A percentile compares a stretch with the other conserved stretches of the same genome.
These are phyloP conservation scores for Volvariella volvacea DNA, from an alignment of 1,284 basidiomycete species.

Conservation along the genomic window DNA sequence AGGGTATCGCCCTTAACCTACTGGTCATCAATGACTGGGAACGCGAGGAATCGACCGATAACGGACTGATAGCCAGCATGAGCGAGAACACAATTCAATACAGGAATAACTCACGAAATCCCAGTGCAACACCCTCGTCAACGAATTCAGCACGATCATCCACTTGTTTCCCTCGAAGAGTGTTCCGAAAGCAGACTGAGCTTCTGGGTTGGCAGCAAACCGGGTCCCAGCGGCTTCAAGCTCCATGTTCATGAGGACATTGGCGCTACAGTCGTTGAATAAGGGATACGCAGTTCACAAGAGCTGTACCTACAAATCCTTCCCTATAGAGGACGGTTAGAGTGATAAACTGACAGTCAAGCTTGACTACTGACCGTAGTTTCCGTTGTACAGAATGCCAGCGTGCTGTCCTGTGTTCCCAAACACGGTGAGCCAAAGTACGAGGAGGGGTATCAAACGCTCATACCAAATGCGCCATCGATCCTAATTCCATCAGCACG, in stretches of 20 bases:
- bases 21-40: conserved; percentile 54
- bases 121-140: conserved; percentile 55
- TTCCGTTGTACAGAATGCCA: conserved; percentile 57
- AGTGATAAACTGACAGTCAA: neutral
- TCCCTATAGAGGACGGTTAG: conserved; percentile 19
- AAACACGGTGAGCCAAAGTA: too few species aligned
- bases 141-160: conserved; percentile 60
- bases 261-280: conserved; percentile 26
- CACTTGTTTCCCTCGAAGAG: conserved; percentile 50
- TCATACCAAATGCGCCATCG: conserved; percentile 51
- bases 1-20: conserved; percentile 22
- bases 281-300: neutral
- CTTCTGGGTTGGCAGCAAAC: conserved; percentile 33
- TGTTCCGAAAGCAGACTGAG: conserved; percentile 38
- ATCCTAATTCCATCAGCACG: conserved; percentile 54
- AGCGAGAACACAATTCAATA: too few species aligned
- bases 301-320: conserved; percentile 43
- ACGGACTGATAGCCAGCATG: too few species aligned
- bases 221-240: conserved; percentile 44
- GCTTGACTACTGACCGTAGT: conserved; percentile 26
- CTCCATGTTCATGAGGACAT: conserved; percentile 45
- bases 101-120: conserved; percentile 45
- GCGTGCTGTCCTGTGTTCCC: conserved; percentile 43
- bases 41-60: conserved; percentile 55
- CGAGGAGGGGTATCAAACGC: too few species aligned